A percentile compares a stretch with the other conserved stretches of the same genome.
These are phyloP conservation scores for Bruguiera sexangula DNA, from an alignment of 345 rosid genomes.

Conservation along the genomic window DNA sequence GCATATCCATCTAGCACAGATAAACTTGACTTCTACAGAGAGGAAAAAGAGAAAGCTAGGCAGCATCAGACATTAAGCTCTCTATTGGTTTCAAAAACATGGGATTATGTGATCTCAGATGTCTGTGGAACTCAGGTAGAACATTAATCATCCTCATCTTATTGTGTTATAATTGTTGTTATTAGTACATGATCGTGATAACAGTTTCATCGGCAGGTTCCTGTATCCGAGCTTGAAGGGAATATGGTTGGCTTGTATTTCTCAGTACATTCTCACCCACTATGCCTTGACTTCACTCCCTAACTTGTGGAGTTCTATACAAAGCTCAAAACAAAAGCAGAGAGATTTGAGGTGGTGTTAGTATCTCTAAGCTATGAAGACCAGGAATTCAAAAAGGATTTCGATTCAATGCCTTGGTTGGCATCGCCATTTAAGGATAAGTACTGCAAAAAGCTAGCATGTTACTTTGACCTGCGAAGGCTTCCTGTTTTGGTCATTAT, in stretches of 20 bases:
- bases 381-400: constrained; percentile 44
- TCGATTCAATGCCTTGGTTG: constrained; percentile 61
- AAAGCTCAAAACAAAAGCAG: constrained; percentile 49
- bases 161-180: not conserved
- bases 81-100: constrained; percentile 21
- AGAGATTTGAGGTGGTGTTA: constrained; percentile 60
- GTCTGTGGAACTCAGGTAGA: constrained; percentile 27
- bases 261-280: constrained; percentile 23
- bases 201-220: constrained; percentile 34
- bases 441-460: constrained; percentile 40
- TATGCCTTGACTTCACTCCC: constrained; percentile 43
- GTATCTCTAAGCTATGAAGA: constrained; percentile 59
- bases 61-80: constrained; percentile 32
- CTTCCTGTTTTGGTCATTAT: constrained; percentile 62
- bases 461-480: constrained; percentile 49
- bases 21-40: constrained; percentile 14
- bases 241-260: constrained; percentile 61
- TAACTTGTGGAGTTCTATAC: constrained; percentile 47
- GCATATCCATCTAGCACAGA: constrained; percentile 30
- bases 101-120: constrained; percentile 31
- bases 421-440: constrained; percentile 60
- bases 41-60: constrained; percentile 33
- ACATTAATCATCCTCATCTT: not conserved
- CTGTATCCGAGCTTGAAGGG: constrained; percentile 63
- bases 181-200: not conserved